Percentiles rank a stretch among this genome's conserved stretches.
Conservation (phyloP, 192 early-diverging fungal species). For the Coemansia sp. region DNA sequence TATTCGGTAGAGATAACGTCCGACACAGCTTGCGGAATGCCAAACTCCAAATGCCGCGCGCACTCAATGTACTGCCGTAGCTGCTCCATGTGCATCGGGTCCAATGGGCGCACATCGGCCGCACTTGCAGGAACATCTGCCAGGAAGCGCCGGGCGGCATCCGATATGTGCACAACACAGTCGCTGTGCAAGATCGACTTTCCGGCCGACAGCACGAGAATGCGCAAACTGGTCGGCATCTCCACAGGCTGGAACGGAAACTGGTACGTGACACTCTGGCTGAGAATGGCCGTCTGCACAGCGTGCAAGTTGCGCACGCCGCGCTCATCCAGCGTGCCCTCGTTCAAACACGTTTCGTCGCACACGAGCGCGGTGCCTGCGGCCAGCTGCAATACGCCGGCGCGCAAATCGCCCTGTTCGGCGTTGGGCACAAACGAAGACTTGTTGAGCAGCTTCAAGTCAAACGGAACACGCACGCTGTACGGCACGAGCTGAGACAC, state of each 20-base stretch:
- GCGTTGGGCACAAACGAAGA: constrained; percentile 59
- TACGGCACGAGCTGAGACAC: constrained; percentile 57
- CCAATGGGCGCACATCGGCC: constrained; percentile 27
- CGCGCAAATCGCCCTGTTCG: constrained; percentile 55
- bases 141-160: constrained; percentile 22
- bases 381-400: constrained; percentile 67
- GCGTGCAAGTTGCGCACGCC: constrained; percentile 73
- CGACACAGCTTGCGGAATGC: constrained; percentile 62
- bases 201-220: constrained; percentile 64
- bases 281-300: constrained; percentile 58
- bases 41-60: constrained; percentile 57
- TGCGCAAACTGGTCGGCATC: constrained; percentile 64
- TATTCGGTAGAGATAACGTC: constrained; percentile 58
- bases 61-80: constrained; percentile 63
- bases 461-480: constrained; percentile 63
- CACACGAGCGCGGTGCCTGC: constrained; percentile 60
- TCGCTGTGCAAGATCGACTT: constrained; percentile 70
- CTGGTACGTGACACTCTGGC: constrained; percentile 65
- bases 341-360: constrained; percentile 71
- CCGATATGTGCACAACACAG: constrained; percentile 55
- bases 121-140: constrained; percentile 6
- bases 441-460: constrained; percentile 61
- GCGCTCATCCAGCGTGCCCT: constrained; percentile 66
- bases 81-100: constrained; percentile 50
- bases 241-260: constrained; percentile 73